Percentiles rank a stretch among this genome's conserved stretches.
Conservation (phyloP, 805 yeast genomes). For the Cyberlindnera saturnus region DNA sequence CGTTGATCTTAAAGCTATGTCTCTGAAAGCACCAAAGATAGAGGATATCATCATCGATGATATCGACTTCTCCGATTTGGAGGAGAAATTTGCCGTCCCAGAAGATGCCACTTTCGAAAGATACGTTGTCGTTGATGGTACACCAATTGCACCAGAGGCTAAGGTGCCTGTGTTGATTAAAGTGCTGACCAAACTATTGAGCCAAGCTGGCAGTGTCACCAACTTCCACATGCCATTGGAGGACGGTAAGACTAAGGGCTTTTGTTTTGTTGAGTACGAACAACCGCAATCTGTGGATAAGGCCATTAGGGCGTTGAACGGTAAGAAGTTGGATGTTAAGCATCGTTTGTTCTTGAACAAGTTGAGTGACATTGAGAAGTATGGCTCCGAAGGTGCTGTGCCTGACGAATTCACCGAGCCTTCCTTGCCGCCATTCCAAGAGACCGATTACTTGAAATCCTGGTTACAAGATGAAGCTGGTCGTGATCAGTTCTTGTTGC, state of each 20-base stretch:
- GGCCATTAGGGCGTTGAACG: slow-evolving; percentile 76
- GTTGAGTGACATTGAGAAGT: slow-evolving; percentile 76
- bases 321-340: slow-evolving; percentile 88
- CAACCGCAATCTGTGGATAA: slow-evolving; percentile 60
- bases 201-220: slow-evolving; percentile 68
- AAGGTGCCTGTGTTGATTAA: slow-evolving; percentile 80
- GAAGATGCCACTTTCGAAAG: slow-evolving; percentile 61
- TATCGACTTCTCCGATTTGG: slow-evolving; percentile 80
- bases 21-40: slow-evolving; percentile 26
- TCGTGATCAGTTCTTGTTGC: slow-evolving; percentile 85
- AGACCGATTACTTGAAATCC: slow-evolving; percentile 75
- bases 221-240: slow-evolving; percentile 81
- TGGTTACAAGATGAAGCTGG: slow-evolving; percentile 89
- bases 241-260: slow-evolving; percentile 79
- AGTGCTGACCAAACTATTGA: slow-evolving; percentile 77
- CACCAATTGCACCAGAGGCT: slow-evolving; percentile 89
- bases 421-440: slow-evolving; percentile 59
- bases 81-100: slow-evolving; percentile 61
- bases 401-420: slow-evolving; percentile 67
- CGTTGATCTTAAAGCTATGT: neutral
- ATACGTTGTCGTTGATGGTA: slow-evolving; percentile 87
- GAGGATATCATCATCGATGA: slow-evolving; percentile 50
- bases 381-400: slow-evolving; percentile 58
- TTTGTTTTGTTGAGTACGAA: slow-evolving; percentile 76
- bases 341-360: slow-evolving; percentile 85